phyloP scores from a whole-genome alignment of 2,329 filamentous ascomycete species.

The Nigrospora sphaerica region DNA sequence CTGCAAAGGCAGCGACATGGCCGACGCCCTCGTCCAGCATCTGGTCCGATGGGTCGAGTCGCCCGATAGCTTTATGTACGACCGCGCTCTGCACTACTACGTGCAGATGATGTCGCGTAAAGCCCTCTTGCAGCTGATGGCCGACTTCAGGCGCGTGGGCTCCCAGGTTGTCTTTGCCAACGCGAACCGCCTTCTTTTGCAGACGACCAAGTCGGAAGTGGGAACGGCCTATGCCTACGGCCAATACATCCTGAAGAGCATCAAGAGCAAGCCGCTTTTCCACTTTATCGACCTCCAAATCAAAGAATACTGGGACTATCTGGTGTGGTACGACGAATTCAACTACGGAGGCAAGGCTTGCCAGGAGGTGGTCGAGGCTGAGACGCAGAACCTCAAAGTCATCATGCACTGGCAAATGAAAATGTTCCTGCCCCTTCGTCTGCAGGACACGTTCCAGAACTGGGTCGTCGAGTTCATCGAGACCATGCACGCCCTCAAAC shows the following conservation, averaged over 20 bases:
- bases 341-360: slow-evolving; percentile 97
- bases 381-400: slow-evolving; percentile 73
- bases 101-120: slow-evolving; percentile 99
- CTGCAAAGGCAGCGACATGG: slow-evolving; percentile 84
- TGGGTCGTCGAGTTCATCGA: slow-evolving; percentile 95
- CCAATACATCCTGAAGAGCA: slow-evolving; percentile 95
- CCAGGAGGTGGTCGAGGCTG: slow-evolving; percentile 65
- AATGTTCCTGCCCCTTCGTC: slow-evolving; percentile 72
- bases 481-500: slow-evolving; percentile 84
- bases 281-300: slow-evolving; percentile 96
- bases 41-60: slow-evolving; percentile 96
- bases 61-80: slow-evolving; percentile 89
- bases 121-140: slow-evolving; percentile 94
- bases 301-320: slow-evolving; percentile 98
- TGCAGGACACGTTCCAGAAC: slow-evolving; percentile 81
- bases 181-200: slow-evolving; percentile 79
- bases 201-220: slow-evolving; percentile 94
- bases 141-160: slow-evolving; percentile 89
- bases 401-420: slow-evolving; percentile 99
- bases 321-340: slow-evolving; percentile 98
- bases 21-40: slow-evolving; percentile 95
- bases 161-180: slow-evolving; percentile 95
- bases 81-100: slow-evolving; percentile 89
- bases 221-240: slow-evolving; percentile 95
- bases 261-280: slow-evolving; percentile 91